Evolutionary conservation across 371 early-diverging fungal species (phyloP).

Genomic region (Mucor saturninus): DNA sequence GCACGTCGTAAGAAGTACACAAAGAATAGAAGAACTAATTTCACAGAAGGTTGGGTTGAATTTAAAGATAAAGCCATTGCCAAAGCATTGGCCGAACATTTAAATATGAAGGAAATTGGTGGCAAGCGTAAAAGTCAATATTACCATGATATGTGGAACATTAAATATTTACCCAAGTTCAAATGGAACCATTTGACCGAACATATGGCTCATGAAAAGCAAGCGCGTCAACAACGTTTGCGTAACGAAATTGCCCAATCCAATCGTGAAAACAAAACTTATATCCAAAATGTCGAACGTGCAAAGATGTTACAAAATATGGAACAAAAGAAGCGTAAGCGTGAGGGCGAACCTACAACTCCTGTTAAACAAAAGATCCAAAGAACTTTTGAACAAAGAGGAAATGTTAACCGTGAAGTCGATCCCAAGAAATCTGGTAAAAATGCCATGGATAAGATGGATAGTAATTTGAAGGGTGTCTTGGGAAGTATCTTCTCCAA

Average conservation of each 20-base stretch:
- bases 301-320: slow-evolving; percentile 85
- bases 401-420: slow-evolving; percentile 44
- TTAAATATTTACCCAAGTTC: slow-evolving; percentile 94
- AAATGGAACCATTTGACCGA: slow-evolving; percentile 96
- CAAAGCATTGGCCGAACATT: slow-evolving; percentile 72
- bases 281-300: slow-evolving; percentile 83
- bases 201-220: slow-evolving; percentile 85
- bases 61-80: slow-evolving; percentile 90
- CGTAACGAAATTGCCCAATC: slow-evolving; percentile 87
- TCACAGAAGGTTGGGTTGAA: slow-evolving; percentile 97
- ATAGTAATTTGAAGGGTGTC: slow-evolving; percentile 43
- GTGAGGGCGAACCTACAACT: slow-evolving; percentile 30
- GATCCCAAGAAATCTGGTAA: slow-evolving; percentile 31
- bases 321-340: slow-evolving; percentile 65
- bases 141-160: slow-evolving; percentile 95
- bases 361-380: slow-evolving; percentile 44
- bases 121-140: slow-evolving; percentile 83
- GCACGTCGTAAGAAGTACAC: slow-evolving; percentile 70
- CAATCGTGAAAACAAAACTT: slow-evolving; percentile 83
- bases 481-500: slow-evolving; percentile 46
- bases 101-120: slow-evolving; percentile 86
- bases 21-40: slow-evolving; percentile 82
- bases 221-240: slow-evolving; percentile 83
- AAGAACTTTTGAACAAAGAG: slow-evolving; percentile 70
- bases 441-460: slow-evolving; percentile 27